These are phyloP conservation scores for Thraustotheca clavata DNA, from an alignment of 352 stramenopile genomes.

Conservation along the genomic window DNA sequence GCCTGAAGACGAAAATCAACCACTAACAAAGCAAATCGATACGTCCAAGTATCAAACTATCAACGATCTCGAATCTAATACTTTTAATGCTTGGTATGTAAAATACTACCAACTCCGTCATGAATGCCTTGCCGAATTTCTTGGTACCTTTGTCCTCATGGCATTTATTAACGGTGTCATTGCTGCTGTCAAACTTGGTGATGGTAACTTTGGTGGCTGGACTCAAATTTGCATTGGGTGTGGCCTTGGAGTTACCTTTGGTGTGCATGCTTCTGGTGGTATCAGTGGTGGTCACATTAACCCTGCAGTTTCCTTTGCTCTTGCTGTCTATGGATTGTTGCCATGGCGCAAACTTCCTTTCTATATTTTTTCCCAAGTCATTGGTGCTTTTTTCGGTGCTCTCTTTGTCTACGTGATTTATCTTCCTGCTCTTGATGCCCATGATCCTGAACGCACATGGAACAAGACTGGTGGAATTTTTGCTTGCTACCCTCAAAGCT, in stretches of 20 bases:
- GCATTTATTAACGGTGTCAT: conserved; percentile 30
- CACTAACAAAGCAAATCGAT: background rate
- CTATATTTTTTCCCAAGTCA: conserved; percentile 44
- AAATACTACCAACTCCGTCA: conserved; percentile 30
- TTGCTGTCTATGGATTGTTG: conserved; percentile 42
- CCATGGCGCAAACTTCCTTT: conserved; percentile 47
- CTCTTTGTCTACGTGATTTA: conserved; percentile 30
- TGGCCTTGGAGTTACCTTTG: conserved; percentile 57
- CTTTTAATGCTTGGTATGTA: background rate
- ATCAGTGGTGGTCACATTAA: conserved; percentile 58
- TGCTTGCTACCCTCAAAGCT: conserved; percentile 27
- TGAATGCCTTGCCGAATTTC: conserved; percentile 32
- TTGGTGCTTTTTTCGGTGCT: conserved; percentile 40
- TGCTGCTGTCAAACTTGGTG: conserved; percentile 30
- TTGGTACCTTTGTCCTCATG: conserved; percentile 37
- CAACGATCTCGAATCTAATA: background rate
- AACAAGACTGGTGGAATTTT: conserved; percentile 26
- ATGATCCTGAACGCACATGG: conserved; percentile 22
- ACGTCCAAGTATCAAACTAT: background rate
- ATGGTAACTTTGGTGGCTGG: conserved; percentile 28
- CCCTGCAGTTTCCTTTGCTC: conserved; percentile 45
- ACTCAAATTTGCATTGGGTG: conserved; percentile 46
- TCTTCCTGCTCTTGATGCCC: conserved; percentile 27
- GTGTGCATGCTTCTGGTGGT: conserved; percentile 45
- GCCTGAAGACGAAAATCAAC: background rate